These are phyloP conservation scores for Rostrohypoxylon terebratum DNA, from an alignment of 495 filamentous ascomycete species.

Conservation along the genomic window DNA sequence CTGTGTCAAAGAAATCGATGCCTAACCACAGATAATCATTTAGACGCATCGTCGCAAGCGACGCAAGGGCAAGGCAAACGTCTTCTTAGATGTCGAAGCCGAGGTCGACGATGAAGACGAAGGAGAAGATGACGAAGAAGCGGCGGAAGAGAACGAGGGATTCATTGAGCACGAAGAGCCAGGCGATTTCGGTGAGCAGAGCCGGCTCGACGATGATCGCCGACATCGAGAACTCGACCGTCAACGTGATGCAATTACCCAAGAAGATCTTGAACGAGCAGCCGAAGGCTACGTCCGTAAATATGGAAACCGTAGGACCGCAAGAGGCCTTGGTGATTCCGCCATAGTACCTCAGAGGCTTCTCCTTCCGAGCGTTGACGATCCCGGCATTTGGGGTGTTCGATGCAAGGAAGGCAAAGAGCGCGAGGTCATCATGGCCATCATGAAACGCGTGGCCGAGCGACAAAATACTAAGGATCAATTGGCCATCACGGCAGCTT, in stretches of 20 bases:
- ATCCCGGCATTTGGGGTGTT: slow-evolving; percentile 95
- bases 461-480: slow-evolving; percentile 77
- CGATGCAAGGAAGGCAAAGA: slow-evolving; percentile 96
- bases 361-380: slow-evolving; percentile 91
- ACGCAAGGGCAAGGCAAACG: slow-evolving; percentile 73
- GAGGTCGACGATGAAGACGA: slow-evolving; percentile 97
- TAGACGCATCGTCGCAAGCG: slow-evolving; percentile 82
- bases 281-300: slow-evolving; percentile 86
- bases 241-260: slow-evolving; percentile 82
- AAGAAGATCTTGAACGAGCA: slow-evolving; percentile 92
- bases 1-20: slow-evolving; percentile 21
- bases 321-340: slow-evolving; percentile 64
- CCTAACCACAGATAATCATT: slow-evolving; percentile 27
- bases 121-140: slow-evolving; percentile 85
- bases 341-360: slow-evolving; percentile 86
- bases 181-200: slow-evolving; percentile 85
- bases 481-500: slow-evolving; percentile 84
- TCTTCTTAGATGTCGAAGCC: slow-evolving; percentile 95
- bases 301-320: slow-evolving; percentile 71
- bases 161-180: slow-evolving; percentile 91
- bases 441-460: slow-evolving; percentile 89
- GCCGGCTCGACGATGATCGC: slow-evolving; percentile 86
- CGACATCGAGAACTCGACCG: slow-evolving; percentile 95
- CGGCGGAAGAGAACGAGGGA: slow-evolving; percentile 83
- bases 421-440: slow-evolving; percentile 83